Evolutionary conservation across 345 rosid species (phyloP).

Genomic region (Rhodamnia argentea): DNA sequence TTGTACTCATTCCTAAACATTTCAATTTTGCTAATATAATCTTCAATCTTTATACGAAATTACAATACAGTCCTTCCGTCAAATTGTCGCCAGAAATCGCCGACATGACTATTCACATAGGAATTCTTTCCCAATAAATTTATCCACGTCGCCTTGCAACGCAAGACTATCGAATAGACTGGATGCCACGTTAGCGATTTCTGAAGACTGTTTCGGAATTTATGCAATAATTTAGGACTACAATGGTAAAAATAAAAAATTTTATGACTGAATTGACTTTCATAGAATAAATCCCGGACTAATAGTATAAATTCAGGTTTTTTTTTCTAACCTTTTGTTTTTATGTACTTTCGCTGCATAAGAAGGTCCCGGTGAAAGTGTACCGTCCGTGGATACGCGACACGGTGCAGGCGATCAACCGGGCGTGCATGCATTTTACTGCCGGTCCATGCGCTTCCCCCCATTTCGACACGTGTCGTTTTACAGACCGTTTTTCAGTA

Average conservation of each 20-base stretch:
- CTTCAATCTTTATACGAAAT: background rate
- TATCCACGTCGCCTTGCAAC: fast-evolving
- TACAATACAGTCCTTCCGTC: background rate
- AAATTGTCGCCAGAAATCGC: background rate
- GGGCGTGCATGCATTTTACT: background rate
- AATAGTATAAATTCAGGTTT: no score
- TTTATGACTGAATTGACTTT: background rate
- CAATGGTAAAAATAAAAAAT: no score
- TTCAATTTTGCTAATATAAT: background rate
- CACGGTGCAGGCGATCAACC: background rate
- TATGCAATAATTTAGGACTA: fast-evolving
- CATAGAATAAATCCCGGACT: background rate
- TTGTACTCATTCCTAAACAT: fast-evolving
- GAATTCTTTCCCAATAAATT: fast-evolving
- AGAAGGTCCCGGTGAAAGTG: background rate
- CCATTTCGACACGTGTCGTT: background rate
- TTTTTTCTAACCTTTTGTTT: background rate
- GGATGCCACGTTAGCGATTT: no score
- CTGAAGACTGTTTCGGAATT: background rate
- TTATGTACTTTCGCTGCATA: background rate
- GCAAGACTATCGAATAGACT: fast-evolving
- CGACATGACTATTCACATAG: background rate
- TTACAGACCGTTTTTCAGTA: background rate
- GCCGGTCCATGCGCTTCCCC: background rate
- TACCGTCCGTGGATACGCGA: background rate